Evolutionary conservation across 1,139 yeast species (phyloP).

Genomic region (Yamadazyma diospyri): DNA sequence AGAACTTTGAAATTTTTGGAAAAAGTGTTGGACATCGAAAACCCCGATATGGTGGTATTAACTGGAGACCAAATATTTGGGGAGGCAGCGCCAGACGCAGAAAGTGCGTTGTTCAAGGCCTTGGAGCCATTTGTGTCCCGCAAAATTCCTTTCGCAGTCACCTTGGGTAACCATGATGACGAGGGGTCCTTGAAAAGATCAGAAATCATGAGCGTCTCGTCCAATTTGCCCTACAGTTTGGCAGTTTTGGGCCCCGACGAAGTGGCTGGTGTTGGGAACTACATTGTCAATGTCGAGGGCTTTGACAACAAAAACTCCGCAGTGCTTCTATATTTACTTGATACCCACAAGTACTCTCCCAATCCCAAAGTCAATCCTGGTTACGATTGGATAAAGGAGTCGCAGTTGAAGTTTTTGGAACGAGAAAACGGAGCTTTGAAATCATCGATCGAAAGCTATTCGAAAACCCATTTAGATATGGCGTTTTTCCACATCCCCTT

Average conservation of each 20-base stretch:
- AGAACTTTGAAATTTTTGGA: slow-evolving; percentile 63
- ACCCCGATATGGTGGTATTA: slow-evolving; percentile 76
- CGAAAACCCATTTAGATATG: slow-evolving; percentile 56
- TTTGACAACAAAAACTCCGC: slow-evolving; percentile 39
- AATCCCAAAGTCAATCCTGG: slow-evolving; percentile 68
- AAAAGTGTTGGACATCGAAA: slow-evolving; percentile 61
- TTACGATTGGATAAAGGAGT: slow-evolving; percentile 80
- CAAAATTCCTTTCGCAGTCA: slow-evolving; percentile 74
- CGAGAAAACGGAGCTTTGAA: slow-evolving; percentile 31
- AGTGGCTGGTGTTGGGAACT: slow-evolving; percentile 80
- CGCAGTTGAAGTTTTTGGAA: slow-evolving; percentile 62
- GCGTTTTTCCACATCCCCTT: slow-evolving; percentile 93
- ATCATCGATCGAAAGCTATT: slow-evolving; percentile 28
- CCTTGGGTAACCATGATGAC: slow-evolving; percentile 63
- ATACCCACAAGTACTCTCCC: slow-evolving; percentile 71
- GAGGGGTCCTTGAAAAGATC: slow-evolving; percentile 57
- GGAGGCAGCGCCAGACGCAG: slow-evolving; percentile 67
- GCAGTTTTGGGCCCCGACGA: slow-evolving; percentile 60
- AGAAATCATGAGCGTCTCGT: slow-evolving; percentile 55
- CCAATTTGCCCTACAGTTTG: slow-evolving; percentile 63
- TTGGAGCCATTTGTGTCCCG: slow-evolving; percentile 66
- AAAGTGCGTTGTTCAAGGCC: slow-evolving; percentile 73
- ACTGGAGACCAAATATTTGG: slow-evolving; percentile 89
- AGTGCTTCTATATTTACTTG: slow-evolving; percentile 68
- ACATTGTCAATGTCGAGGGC: slow-evolving; percentile 50